Percentiles rank a stretch among this genome's conserved stretches.
These are phyloP conservation scores for Saitoella complicata DNA, from an alignment of 805 yeast species.

Conservation along the genomic window DNA sequence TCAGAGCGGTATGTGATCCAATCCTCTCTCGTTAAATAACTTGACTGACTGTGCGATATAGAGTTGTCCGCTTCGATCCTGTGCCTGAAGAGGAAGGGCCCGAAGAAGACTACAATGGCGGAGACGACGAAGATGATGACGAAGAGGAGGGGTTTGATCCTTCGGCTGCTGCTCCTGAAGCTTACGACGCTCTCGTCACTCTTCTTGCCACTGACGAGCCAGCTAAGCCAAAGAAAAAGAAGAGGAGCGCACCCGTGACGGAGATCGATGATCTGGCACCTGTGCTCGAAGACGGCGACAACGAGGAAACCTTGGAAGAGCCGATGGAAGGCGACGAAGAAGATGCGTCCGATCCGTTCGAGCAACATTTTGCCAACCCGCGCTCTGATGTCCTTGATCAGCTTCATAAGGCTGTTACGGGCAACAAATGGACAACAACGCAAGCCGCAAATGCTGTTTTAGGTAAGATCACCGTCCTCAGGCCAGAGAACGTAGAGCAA, in stretches of 20 bases:
- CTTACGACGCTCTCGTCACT: slow-evolving; percentile 35
- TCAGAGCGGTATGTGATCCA: not conserved
- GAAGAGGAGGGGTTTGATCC: slow-evolving; percentile 8
- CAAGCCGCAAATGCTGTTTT: slow-evolving; percentile 1
- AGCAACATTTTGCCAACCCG: slow-evolving; percentile 41
- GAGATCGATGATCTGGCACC: slow-evolving; percentile 18
- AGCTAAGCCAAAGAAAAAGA: slow-evolving; percentile 18
- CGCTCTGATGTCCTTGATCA: slow-evolving; percentile 1
- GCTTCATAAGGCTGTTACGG: slow-evolving; percentile 8
- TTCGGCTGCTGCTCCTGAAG: slow-evolving; percentile 11
- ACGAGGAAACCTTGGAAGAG: slow-evolving; percentile 22
- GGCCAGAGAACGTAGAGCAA: not conserved
- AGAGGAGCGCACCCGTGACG: slow-evolving; percentile 19
- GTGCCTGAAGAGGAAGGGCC: slow-evolving; percentile 11
- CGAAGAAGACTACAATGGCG: slow-evolving; percentile 10
- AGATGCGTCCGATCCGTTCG: slow-evolving; percentile 50
- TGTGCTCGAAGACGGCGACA: slow-evolving; percentile 9
- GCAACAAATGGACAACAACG: slow-evolving; percentile 6
- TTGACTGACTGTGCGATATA: too few species aligned
- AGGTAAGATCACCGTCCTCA: not conserved
- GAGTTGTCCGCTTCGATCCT: too few species aligned
- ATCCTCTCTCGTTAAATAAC: slow-evolving; percentile 13
- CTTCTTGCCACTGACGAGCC: slow-evolving; percentile 32
- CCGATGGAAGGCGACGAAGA: slow-evolving; percentile 18
- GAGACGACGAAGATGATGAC: slow-evolving; percentile 7